A percentile compares a stretch with the other conserved stretches of the same genome.
Evolutionary conservation across 73 alveolate genomes (phyloP).

Genomic region (Uronychia setigera): DNA sequence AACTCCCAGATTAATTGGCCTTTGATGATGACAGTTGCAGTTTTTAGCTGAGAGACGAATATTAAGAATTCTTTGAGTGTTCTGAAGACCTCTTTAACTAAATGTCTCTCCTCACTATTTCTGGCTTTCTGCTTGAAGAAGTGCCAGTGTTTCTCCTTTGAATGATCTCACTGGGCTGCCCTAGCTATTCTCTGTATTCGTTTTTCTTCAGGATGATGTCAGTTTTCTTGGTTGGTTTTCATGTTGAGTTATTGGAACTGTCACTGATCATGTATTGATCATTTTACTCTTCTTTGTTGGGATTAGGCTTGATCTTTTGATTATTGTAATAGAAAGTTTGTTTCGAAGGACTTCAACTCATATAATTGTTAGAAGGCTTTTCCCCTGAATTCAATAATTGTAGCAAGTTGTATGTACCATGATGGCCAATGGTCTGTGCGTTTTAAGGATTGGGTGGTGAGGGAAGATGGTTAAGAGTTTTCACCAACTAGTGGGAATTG

Average conservation of each 20-base stretch:
- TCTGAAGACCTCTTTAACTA: not conserved
- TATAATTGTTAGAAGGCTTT: not conserved
- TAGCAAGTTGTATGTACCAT: not conserved
- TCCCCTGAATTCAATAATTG: not conserved
- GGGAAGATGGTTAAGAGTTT: not conserved
- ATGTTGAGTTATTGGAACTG: not conserved
- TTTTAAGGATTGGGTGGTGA: not conserved
- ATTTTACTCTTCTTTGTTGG: no score
- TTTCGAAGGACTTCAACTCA: no score
- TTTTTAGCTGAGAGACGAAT: not conserved
- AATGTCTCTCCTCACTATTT: not conserved
- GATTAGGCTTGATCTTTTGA: no score
- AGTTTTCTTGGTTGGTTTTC: not conserved
- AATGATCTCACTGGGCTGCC: not conserved
- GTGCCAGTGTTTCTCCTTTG: not conserved
- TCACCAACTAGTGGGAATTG: not conserved
- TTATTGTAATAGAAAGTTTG: no score
- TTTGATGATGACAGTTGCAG: no score
- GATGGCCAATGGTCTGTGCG: not conserved
- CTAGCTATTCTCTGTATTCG: not conserved
- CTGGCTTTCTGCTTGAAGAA: not conserved
- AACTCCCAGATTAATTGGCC: no score
- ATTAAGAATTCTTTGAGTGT: not conserved
- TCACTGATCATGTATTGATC: not conserved
- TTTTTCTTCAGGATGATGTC: not conserved